Conservation (phyloP, 345 rosid species). For the Brassica incana region DNA sequence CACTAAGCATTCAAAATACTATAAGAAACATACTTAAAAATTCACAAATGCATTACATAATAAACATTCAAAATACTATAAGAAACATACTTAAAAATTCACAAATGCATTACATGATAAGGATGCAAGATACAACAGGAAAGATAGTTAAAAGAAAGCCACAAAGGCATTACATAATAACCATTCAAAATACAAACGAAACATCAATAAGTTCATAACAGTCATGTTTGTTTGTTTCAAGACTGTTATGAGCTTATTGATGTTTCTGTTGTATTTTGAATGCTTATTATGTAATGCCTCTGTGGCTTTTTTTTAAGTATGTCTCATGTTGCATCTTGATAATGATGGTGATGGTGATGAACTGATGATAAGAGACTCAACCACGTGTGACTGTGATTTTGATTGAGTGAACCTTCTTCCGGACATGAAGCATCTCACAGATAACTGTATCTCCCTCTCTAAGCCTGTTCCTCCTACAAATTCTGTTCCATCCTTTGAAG, state of each 20-base stretch:
- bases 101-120: background rate
- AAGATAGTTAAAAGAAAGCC: background rate
- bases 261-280: background rate
- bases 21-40: background rate
- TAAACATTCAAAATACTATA: background rate
- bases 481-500: constrained; percentile 32
- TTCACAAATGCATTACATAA: background rate
- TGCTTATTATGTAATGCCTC: background rate
- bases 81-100: background rate
- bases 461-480: constrained; percentile 34
- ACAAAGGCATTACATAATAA: background rate
- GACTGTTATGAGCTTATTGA: background rate
- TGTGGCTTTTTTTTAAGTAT: background rate
- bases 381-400: background rate
- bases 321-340: background rate
- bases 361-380: background rate
- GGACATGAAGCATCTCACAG: constrained; percentile 20
- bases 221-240: background rate
- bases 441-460: background rate
- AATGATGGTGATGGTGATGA: background rate
- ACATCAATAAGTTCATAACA: too few species aligned
- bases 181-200: background rate
- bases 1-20: background rate
- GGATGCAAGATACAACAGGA: background rate
- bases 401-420: constrained; percentile 7